Evolutionary conservation across 768 basidiomycete species (phyloP).

Genomic region (Lentinula aciculospora): DNA sequence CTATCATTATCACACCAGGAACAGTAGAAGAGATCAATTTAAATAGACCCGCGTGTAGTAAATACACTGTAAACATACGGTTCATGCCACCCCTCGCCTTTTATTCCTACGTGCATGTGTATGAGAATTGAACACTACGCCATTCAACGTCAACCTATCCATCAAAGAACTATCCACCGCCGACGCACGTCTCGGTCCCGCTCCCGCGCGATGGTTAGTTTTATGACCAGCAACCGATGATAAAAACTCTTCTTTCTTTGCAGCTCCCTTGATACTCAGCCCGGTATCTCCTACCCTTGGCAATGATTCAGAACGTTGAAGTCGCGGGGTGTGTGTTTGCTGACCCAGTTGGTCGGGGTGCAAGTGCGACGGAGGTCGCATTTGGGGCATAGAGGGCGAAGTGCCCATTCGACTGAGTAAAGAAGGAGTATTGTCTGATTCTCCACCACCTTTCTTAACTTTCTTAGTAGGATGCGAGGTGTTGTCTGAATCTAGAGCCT

Average conservation of each 20-base stretch:
- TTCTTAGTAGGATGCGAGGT: conserved; percentile 1
- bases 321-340: not conserved
- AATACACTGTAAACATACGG: not conserved
- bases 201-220: not conserved
- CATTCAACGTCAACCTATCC: conserved; percentile 24
- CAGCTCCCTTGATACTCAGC: conserved; percentile 6
- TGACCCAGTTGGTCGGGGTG: not conserved
- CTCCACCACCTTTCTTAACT: conserved; percentile 17
- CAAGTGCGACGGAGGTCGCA: not conserved
- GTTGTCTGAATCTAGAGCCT: not conserved
- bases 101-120: conserved; percentile 19
- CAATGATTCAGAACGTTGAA: not conserved
- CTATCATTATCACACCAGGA: too few relatives aligned
- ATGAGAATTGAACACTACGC: conserved; percentile 12
- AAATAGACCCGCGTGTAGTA: not conserved
- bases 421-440: conserved; percentile 25
- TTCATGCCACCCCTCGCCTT: conserved; percentile 15
- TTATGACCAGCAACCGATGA: not conserved
- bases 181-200: not conserved
- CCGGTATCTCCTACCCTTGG: not conserved
- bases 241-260: not conserved
- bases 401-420: conserved; percentile 38
- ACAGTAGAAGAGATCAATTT: not conserved
- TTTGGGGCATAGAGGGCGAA: not conserved
- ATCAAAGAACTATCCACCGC: conserved; percentile 21